phyloP scores from a whole-genome alignment of 1,284 basidiomycete genomes.

The Agroathelia rolfsii region DNA sequence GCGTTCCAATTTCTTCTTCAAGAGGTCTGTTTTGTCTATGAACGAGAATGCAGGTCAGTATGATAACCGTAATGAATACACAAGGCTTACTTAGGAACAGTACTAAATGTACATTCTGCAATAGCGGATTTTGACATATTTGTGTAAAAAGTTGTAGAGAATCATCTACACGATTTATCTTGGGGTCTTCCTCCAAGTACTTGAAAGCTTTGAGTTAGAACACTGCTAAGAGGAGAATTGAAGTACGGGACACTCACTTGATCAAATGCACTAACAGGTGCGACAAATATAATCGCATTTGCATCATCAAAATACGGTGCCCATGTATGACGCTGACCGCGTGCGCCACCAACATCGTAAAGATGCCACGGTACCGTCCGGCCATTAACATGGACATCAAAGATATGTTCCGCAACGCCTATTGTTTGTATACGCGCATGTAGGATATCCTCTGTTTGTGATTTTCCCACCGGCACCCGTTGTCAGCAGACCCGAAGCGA shows the following conservation, averaged over 20 bases:
- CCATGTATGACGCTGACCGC: conserved; percentile 61
- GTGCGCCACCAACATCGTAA: conserved; percentile 48
- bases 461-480: too few relatives aligned
- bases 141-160: conserved; percentile 67
- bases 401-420: conserved; percentile 66
- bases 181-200: conserved; percentile 73
- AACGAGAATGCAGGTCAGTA: conserved; percentile 5
- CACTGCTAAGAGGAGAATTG: conserved; percentile 6
- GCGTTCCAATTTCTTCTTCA: conserved; percentile 53
- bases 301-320: conserved; percentile 77
- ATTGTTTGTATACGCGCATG: conserved; percentile 70
- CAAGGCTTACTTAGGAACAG: conserved; percentile 68
- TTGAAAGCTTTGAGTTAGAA: conserved; percentile 23
- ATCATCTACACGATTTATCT: conserved; percentile 70
- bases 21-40: conserved; percentile 43
- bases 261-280: conserved; percentile 76
- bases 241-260: conserved; percentile 35
- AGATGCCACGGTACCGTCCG: conserved; percentile 70
- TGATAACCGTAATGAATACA: conserved; percentile 7
- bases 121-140: conserved; percentile 64
- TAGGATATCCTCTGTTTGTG: conserved; percentile 64
- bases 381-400: conserved; percentile 65
- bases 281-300: conserved; percentile 66
- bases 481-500: conserved; percentile 5
- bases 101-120: conserved; percentile 62